Conservation (phyloP, 169 alveolate species). For the Blepharisma undulans region DNA sequence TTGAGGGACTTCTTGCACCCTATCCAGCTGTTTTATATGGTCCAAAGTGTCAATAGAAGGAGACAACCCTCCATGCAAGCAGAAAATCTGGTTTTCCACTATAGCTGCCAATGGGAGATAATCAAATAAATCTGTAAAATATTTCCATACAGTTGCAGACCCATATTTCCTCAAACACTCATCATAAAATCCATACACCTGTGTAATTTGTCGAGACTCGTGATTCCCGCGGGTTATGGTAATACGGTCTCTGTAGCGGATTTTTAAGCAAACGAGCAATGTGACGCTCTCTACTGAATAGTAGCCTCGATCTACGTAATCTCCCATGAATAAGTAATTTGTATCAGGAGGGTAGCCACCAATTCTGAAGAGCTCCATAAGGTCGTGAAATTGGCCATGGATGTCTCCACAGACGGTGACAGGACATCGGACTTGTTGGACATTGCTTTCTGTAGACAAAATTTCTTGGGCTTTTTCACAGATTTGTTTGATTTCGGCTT, state of each 20-base stretch:
- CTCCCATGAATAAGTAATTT: slow-evolving; percentile 98
- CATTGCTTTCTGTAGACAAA: slow-evolving; percentile 83
- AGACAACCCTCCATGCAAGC: slow-evolving; percentile 98
- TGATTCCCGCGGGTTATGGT: slow-evolving; percentile 95
- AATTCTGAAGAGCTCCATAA: slow-evolving; percentile 91
- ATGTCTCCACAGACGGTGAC: slow-evolving; percentile 97
- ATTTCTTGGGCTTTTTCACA: slow-evolving; percentile 86
- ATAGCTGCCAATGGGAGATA: slow-evolving; percentile 95
- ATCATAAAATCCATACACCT: slow-evolving; percentile 97
- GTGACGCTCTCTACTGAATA: slow-evolving; percentile 95
- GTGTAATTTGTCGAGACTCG: slow-evolving; percentile 96
- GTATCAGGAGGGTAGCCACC: slow-evolving; percentile 92
- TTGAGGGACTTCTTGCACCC: slow-evolving; percentile 94
- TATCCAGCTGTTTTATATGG: slow-evolving; percentile 87
- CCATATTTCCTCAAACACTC: slow-evolving; percentile 98
- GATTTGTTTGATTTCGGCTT: slow-evolving; percentile 62
- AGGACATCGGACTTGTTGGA: slow-evolving; percentile 89
- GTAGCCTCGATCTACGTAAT: slow-evolving; percentile 99
- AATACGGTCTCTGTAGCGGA: slow-evolving; percentile 94
- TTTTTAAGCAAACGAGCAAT: slow-evolving; percentile 91
- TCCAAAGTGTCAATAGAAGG: slow-evolving; percentile 94
- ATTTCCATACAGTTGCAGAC: slow-evolving; percentile 94
- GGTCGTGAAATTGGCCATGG: slow-evolving; percentile 98
- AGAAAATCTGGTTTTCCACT: slow-evolving; percentile 91
- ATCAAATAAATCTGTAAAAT: slow-evolving; percentile 96